Conservation (phyloP, 495 filamentous ascomycete genomes). For the Acidiella bohemica region DNA sequence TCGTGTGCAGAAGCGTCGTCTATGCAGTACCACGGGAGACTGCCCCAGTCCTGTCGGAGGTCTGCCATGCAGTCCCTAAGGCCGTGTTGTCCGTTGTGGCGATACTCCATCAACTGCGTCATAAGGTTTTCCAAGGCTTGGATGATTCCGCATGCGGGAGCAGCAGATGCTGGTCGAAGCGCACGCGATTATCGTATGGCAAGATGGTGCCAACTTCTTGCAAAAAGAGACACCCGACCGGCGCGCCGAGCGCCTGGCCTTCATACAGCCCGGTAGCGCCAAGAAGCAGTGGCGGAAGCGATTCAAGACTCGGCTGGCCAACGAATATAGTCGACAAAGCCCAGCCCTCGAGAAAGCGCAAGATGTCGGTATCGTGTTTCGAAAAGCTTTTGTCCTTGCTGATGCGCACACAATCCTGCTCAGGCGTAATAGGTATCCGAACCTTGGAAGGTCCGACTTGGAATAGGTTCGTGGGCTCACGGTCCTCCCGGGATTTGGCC, state of each 20-base stretch:
- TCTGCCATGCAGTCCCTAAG: slow-evolving; percentile 41
- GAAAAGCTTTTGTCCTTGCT: slow-evolving; percentile 27
- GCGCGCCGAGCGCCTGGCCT: slow-evolving; percentile 18
- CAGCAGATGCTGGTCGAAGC: slow-evolving; percentile 47
- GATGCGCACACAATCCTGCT: slow-evolving; percentile 3
- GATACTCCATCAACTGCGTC: slow-evolving; percentile 15
- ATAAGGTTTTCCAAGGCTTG: slow-evolving; percentile 23
- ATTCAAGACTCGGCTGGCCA: slow-evolving; percentile 35
- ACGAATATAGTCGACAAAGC: slow-evolving; percentile 41
- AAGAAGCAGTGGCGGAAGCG: slow-evolving; percentile 57
- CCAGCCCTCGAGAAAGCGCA: slow-evolving; percentile 62
- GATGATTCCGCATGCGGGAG: slow-evolving; percentile 35
- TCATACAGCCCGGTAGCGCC: slow-evolving; percentile 58
- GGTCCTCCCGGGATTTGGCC: slow-evolving; percentile 47
- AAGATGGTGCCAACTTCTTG: slow-evolving; percentile 74
- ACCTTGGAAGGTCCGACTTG: slow-evolving; percentile 37
- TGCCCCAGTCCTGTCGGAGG: slow-evolving; percentile 57
- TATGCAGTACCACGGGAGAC: slow-evolving; percentile 67
- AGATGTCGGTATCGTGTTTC: slow-evolving; percentile 41
- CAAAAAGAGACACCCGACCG: slow-evolving; percentile 54
- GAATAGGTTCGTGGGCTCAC: slow-evolving; percentile 45
- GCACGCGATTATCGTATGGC: slow-evolving; percentile 65
- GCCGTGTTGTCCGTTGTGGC: slow-evolving; percentile 3
- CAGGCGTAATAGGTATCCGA: slow-evolving; percentile 27
- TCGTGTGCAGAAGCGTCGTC: slow-evolving; percentile 59